Conservation (phyloP, 768 basidiomycete species). For the Trametes cingulata region DNA sequence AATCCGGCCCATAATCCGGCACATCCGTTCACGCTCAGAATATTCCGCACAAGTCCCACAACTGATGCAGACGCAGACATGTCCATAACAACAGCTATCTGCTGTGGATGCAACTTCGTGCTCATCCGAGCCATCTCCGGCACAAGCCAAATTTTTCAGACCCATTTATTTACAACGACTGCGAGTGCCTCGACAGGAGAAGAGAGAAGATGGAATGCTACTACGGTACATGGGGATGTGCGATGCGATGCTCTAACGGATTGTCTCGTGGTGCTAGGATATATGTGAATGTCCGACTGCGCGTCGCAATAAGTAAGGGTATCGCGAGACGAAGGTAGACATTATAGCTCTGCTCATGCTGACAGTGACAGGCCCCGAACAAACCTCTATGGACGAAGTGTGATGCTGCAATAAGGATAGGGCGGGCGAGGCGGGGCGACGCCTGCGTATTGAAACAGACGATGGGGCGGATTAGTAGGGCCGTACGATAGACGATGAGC, state of each 20-base stretch:
- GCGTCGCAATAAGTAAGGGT: conserved; percentile 51
- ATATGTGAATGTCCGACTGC: conserved; percentile 47
- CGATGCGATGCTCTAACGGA: conserved; percentile 69
- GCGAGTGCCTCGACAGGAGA: conserved; percentile 21
- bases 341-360: conserved; percentile 48
- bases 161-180: conserved; percentile 21
- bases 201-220: conserved; percentile 26
- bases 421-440: conserved; percentile 8
- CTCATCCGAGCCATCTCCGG: too few species aligned
- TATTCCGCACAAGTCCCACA: not conserved
- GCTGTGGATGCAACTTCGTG: too few species aligned
- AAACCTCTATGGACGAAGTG: conserved; percentile 41
- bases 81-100: too few species aligned
- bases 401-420: conserved; percentile 23
- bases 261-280: conserved; percentile 61
- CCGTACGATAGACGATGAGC: conserved; percentile 48
- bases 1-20: conserved; percentile 4
- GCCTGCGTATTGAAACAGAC: conserved; percentile 30
- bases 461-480: conserved; percentile 37
- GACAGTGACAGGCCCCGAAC: conserved; percentile 39
- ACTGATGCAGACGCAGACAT: too few species aligned
- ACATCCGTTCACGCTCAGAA: not conserved
- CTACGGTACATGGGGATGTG: conserved; percentile 37
- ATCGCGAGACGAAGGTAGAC: conserved; percentile 56
- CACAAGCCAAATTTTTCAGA: not conserved